A percentile compares a stretch with the other conserved stretches of the same genome.
These are phyloP conservation scores for Clarkia xantiana DNA, from an alignment of 345 rosid species.

Conservation along the genomic window DNA sequence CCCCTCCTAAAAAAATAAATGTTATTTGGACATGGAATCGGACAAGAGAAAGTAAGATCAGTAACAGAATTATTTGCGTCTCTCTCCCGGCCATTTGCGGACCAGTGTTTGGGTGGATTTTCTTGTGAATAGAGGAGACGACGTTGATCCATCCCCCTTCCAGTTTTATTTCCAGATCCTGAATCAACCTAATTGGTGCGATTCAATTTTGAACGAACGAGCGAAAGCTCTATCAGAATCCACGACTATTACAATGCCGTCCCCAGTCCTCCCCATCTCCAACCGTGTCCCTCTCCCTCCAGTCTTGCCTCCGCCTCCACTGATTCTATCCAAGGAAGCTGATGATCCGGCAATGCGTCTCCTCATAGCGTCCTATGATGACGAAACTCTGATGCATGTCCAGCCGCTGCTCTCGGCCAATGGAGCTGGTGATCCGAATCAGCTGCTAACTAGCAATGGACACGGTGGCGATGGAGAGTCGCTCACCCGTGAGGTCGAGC, in stretches of 20 bases:
- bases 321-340: slow-evolving; percentile 2
- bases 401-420: slow-evolving; percentile 33
- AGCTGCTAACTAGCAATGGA: slow-evolving; percentile 25
- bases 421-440: slow-evolving; percentile 12
- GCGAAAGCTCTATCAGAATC: too few species aligned
- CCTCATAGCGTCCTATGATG: slow-evolving; percentile 37
- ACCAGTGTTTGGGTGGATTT: too few species aligned
- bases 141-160: too few species aligned
- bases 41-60: too few species aligned
- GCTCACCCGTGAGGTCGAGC: slow-evolving; percentile 34
- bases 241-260: slow-evolving; percentile 6
- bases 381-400: slow-evolving; percentile 19
- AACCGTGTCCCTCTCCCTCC: slow-evolving; percentile 2
- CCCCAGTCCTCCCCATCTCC: slow-evolving; percentile 11
- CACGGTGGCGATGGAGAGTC: slow-evolving; percentile 19
- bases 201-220: neutral
- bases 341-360: slow-evolving; percentile 35
- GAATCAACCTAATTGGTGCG: neutral
- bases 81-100: too few species aligned
- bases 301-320: slow-evolving; percentile 1
- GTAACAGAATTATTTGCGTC: too few species aligned
- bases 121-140: too few species aligned
- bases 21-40: too few species aligned
- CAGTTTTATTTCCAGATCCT: too few species aligned
- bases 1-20: too few species aligned